phyloP scores from a whole-genome alignment of 2,329 filamentous ascomycete genomes.

The Pseudocercospora vitis region DNA sequence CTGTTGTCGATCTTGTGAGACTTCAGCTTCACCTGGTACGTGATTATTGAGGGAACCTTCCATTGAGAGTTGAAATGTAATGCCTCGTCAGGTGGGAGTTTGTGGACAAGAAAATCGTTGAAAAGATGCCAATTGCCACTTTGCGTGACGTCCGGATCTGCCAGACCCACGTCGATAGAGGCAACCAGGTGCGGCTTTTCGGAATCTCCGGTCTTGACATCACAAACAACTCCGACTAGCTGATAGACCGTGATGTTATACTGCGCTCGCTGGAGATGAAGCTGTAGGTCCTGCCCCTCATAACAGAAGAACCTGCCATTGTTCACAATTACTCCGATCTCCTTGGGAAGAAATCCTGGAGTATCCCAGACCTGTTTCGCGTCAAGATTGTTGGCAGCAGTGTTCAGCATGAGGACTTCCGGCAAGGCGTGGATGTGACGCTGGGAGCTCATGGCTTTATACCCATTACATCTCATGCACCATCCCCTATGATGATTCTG shows the following conservation, averaged over 20 bases:
- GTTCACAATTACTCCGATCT: conserved; percentile 89
- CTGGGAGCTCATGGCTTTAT: conserved; percentile 81
- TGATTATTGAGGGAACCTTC: conserved; percentile 87
- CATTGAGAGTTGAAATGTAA: conserved; percentile 85
- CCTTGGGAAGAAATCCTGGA: conserved; percentile 86
- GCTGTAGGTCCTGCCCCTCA: conserved; percentile 82
- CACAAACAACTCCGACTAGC: conserved; percentile 82
- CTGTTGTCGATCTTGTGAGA: conserved; percentile 80
- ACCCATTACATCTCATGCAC: conserved; percentile 87
- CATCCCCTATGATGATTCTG: conserved; percentile 88
- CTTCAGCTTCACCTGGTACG: conserved; percentile 78
- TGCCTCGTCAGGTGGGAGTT: conserved; percentile 77
- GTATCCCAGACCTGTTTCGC: conserved; percentile 82
- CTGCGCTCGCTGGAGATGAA: conserved; percentile 74
- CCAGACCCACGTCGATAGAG: conserved; percentile 77
- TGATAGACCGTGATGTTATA: conserved; percentile 88
- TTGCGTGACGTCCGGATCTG: conserved; percentile 57
- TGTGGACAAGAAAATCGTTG: conserved; percentile 91
- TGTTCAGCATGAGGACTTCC: conserved; percentile 82
- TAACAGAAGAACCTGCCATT: conserved; percentile 93
- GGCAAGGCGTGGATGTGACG: conserved; percentile 83
- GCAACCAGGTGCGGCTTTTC: conserved; percentile 90
- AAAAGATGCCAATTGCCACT: conserved; percentile 89
- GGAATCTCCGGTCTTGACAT: conserved; percentile 81
- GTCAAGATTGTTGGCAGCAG: conserved; percentile 70